Conservation (phyloP, 1,284 basidiomycete species). For the Puccinia hordei region DNA sequence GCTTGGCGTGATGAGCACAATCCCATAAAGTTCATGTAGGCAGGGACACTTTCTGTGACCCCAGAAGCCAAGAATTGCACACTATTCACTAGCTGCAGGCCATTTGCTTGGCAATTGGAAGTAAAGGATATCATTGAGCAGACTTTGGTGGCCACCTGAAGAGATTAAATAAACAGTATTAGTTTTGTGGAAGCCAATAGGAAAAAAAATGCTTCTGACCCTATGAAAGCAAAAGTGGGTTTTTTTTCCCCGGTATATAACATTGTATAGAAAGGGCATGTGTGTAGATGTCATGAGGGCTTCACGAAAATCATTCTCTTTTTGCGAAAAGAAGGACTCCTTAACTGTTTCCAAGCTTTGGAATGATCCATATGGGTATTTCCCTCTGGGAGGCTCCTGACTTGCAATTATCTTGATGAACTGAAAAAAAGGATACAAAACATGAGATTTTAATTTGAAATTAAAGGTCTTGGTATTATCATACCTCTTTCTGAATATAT, state of each 20-base stretch:
- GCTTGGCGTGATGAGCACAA: background rate
- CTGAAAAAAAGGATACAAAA: background rate
- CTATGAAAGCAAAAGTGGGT: background rate
- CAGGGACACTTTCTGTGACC: background rate
- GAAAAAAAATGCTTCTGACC: background rate
- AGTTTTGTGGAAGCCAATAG: background rate
- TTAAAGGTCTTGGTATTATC: background rate
- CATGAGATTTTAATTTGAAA: background rate
- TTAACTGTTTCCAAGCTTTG: background rate
- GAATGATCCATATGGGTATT: background rate
- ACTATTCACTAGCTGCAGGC: background rate
- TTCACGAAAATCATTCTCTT: background rate
- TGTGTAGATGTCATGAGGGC: background rate
- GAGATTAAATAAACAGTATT: background rate
- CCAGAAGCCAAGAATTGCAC: constrained; percentile 1
- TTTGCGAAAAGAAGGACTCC: background rate
- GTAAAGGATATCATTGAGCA: constrained; percentile 4
- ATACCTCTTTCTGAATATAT: background rate
- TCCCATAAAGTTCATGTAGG: background rate
- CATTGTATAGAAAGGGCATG: background rate
- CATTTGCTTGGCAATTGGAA: background rate
- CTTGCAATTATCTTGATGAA: background rate
- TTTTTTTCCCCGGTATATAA: background rate
- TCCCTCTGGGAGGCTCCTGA: background rate
- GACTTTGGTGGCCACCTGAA: background rate